Conservation (phyloP, 106 monocot species). For the Dendrobium chrysotoxum region DNA sequence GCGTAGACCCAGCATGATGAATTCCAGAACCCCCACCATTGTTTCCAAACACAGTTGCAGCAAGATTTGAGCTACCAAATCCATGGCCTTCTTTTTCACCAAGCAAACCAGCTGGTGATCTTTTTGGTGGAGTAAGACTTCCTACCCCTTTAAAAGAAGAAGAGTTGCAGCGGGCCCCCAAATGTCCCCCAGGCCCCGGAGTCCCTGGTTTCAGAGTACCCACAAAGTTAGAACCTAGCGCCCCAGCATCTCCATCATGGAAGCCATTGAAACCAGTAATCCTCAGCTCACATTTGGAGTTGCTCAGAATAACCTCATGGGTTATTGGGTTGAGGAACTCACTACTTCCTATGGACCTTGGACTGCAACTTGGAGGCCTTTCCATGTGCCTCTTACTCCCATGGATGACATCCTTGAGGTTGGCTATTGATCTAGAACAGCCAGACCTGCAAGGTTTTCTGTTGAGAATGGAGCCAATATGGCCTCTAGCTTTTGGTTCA, state of each 20-base stretch:
- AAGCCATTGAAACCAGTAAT: conserved; percentile 52
- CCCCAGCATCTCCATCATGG: conserved; percentile 11
- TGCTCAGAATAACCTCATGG: conserved; percentile 69
- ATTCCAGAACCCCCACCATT: conserved; percentile 10
- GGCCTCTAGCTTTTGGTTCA: conserved; percentile 49
- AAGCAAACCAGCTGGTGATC: conserved; percentile 15
- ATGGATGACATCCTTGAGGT: conserved; percentile 81
- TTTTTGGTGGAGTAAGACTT: conserved; percentile 44
- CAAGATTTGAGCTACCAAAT: neutral
- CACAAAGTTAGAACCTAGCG: conserved; percentile 35
- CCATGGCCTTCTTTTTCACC: neutral
- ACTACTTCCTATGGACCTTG: conserved; percentile 80
- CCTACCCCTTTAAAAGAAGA: conserved; percentile 27
- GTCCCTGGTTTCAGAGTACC: conserved; percentile 81
- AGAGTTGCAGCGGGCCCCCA: conserved; percentile 23
- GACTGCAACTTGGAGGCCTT: conserved; percentile 69
- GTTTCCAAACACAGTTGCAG: conserved; percentile 25
- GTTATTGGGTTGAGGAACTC: conserved; percentile 81
- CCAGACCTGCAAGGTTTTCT: conserved; percentile 57
- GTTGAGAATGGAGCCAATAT: conserved; percentile 31
- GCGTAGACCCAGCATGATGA: conserved; percentile 3
- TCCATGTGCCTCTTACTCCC: conserved; percentile 75
- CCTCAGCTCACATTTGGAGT: conserved; percentile 66
- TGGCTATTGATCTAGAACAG: conserved; percentile 81
- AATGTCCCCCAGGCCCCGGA: conserved; percentile 66